phyloP scores from a whole-genome alignment of 176 grass and related monocot genomes.

The Musa schizocarpa region DNA sequence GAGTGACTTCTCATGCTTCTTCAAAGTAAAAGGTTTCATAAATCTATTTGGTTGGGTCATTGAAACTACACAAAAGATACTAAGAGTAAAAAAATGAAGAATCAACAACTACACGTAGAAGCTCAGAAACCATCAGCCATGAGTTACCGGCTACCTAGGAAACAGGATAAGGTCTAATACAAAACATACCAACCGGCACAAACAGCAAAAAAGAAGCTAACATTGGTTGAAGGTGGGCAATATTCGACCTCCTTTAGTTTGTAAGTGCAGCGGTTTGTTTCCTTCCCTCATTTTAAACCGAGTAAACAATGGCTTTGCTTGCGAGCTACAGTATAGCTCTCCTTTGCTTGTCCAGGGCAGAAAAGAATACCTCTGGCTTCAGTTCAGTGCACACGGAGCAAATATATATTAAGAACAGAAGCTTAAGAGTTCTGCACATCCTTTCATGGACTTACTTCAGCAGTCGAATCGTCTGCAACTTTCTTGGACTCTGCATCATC shows the following conservation, averaged over 20 bases:
- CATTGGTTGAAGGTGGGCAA: background rate
- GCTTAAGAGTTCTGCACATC: background rate
- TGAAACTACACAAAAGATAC: background rate
- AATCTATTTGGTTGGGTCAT: background rate
- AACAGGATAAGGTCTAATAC: background rate
- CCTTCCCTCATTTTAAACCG: background rate
- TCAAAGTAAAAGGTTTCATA: background rate
- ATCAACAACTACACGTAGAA: background rate
- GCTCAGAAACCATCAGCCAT: background rate
- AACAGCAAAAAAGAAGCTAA: background rate
- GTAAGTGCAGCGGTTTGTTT: background rate
- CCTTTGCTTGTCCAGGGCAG: background rate
- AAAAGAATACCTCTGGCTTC: background rate
- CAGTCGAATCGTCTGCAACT: background rate
- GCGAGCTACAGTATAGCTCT: background rate
- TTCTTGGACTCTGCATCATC: conserved; percentile 3
- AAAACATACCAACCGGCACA: background rate
- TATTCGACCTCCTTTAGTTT: background rate
- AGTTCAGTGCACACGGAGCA: background rate
- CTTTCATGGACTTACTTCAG: background rate
- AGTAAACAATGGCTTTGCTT: background rate
- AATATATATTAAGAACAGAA: background rate
- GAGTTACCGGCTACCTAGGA: background rate
- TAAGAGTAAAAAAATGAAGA: background rate
- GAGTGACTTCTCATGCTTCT: background rate